Evolutionary conservation across 441 rosid genomes (phyloP).

Genomic region (Oxalis stricta): DNA sequence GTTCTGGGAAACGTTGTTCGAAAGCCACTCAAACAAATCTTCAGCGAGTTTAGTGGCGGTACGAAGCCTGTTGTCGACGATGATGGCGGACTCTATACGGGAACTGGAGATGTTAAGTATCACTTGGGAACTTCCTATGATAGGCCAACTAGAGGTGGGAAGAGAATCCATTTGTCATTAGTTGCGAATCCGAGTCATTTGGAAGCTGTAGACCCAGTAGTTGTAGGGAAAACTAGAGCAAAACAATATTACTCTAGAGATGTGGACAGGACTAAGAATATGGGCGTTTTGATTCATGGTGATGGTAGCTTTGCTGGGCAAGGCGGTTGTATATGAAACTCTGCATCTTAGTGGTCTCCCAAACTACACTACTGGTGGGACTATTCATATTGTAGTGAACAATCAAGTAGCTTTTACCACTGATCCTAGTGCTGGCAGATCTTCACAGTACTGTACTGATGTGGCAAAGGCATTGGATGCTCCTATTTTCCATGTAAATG

Average conservation of each 20-base stretch:
- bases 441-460: slow-evolving; percentile 95
- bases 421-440: slow-evolving; percentile 86
- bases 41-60: slow-evolving; percentile 86
- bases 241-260: slow-evolving; percentile 87
- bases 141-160: slow-evolving; percentile 92
- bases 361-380: slow-evolving; percentile 88
- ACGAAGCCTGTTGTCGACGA: slow-evolving; percentile 80
- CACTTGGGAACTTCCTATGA: slow-evolving; percentile 96
- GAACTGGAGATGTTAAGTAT: slow-evolving; percentile 98
- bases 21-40: slow-evolving; percentile 85
- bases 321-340: slow-evolving; percentile 94
- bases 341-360: slow-evolving; percentile 95
- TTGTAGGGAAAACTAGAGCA: slow-evolving; percentile 94
- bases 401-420: slow-evolving; percentile 98
- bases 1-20: slow-evolving; percentile 91
- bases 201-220: slow-evolving; percentile 97
- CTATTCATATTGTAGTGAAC: slow-evolving; percentile 93
- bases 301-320: slow-evolving; percentile 99
- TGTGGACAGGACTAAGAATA: slow-evolving; percentile 61
- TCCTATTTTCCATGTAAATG: slow-evolving; percentile 90
- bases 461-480: slow-evolving; percentile 93
- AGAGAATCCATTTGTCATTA: slow-evolving; percentile 82
- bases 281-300: slow-evolving; percentile 87
- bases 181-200: slow-evolving; percentile 97
- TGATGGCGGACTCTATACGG: slow-evolving; percentile 88